Conservation (phyloP, 2,329 filamentous ascomycete genomes). For the Chrysoporthe austroafricana region DNA sequence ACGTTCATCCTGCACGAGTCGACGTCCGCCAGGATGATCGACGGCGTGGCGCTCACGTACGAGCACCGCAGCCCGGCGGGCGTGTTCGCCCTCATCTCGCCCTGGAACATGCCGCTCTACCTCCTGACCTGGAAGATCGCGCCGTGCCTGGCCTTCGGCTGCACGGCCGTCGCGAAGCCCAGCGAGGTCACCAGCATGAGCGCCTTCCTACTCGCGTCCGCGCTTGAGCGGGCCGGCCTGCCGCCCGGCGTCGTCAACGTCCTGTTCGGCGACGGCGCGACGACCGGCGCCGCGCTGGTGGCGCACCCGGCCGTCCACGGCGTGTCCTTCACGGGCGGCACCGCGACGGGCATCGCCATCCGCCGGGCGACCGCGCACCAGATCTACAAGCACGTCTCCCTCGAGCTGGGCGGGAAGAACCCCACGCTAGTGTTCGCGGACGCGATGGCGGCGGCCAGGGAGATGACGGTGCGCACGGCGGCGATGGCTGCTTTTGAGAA, state of each 20-base stretch:
- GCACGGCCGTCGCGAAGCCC: conserved; percentile 41
- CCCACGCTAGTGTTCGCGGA: conserved; percentile 58
- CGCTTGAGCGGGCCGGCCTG: conserved; percentile 35
- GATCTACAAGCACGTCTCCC: conserved; percentile 39
- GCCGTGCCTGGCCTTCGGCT: conserved; percentile 41
- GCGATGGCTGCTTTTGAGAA: conserved; percentile 39
- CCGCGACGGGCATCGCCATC: conserved; percentile 39
- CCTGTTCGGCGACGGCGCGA: conserved; percentile 39
- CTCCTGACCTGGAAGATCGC: conserved; percentile 43
- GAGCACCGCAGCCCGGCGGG: conserved; percentile 41
- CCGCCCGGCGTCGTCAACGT: conserved; percentile 40
- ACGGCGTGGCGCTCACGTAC: conserved; percentile 39
- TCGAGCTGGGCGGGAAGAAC: conserved; percentile 53
- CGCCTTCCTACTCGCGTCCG: conserved; percentile 36
- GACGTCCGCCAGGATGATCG: conserved; percentile 38
- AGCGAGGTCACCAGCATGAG: conserved; percentile 41
- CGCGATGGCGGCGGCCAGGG: conserved; percentile 45
- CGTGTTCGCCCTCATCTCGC: conserved; percentile 41
- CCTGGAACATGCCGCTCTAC: conserved; percentile 43
- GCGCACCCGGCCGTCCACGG: conserved; percentile 35
- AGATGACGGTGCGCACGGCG: conserved; percentile 56
- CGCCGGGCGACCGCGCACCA: conserved; percentile 37
- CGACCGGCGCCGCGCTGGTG: conserved; percentile 38
- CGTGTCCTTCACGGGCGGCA: conserved; percentile 41
- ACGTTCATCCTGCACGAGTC: conserved; percentile 41